Conservation (phyloP, 148 eudicot species). For the Rhododendron molle region DNA sequence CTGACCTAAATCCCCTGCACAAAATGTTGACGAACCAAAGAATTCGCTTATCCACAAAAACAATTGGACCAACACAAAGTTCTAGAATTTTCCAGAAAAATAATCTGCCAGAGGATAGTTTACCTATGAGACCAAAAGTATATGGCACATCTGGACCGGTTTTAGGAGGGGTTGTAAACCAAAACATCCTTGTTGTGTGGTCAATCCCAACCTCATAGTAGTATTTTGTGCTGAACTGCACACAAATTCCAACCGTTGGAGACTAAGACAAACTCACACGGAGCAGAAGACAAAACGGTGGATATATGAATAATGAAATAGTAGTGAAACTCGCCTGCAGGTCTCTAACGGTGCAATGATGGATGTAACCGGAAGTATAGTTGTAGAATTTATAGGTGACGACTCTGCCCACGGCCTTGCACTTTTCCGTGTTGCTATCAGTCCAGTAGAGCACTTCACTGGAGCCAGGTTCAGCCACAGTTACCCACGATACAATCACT, state of each 20-base stretch:
- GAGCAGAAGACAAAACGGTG: background rate
- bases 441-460: conserved; percentile 43
- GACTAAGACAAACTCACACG: background rate
- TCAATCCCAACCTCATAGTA: conserved; percentile 37
- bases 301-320: background rate
- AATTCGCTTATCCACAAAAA: background rate
- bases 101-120: background rate
- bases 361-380: conserved; percentile 57
- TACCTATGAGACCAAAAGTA: conserved; percentile 50
- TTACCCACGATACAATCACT: conserved; percentile 69
- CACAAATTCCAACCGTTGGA: background rate
- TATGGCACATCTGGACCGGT: conserved; percentile 44
- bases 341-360: conserved; percentile 34
- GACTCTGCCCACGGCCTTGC: conserved; percentile 17
- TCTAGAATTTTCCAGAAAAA: background rate
- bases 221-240: conserved; percentile 31
- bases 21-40: background rate
- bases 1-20: conserved; percentile 49
- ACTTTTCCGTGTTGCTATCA: conserved; percentile 21
- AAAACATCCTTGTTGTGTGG: conserved; percentile 23
- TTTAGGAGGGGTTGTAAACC: conserved; percentile 40
- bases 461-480: conserved; percentile 32
- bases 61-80: background rate
- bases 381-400: conserved; percentile 36
- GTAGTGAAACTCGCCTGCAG: conserved; percentile 27